Percentiles rank a stretch among this genome's conserved stretches.
phyloP scores from a whole-genome alignment of 768 basidiomycete species.

The Rickenella mellea region DNA sequence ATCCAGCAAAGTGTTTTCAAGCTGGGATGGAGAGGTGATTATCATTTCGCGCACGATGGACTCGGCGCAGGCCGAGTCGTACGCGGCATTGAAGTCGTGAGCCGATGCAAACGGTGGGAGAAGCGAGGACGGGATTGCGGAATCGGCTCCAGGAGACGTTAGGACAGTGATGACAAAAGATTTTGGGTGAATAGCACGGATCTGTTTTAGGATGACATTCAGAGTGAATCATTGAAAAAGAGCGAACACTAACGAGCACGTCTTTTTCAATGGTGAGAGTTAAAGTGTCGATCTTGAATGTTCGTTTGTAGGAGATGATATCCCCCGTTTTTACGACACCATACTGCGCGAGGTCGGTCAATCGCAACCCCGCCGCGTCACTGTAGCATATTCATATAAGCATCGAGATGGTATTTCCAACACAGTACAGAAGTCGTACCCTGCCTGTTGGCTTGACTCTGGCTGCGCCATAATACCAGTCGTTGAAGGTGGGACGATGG shows the following conservation, averaged over 20 bases:
- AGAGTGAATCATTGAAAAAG: background rate
- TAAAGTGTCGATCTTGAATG: constrained; percentile 31
- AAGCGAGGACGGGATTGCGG: constrained; percentile 27
- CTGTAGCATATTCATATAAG: constrained; percentile 12
- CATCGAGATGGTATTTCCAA: background rate
- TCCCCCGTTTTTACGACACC: constrained; percentile 41
- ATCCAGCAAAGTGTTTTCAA: constrained; percentile 45
- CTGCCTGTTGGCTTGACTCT: constrained; percentile 16
- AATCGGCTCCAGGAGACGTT: constrained; percentile 25
- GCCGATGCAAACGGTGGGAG: constrained; percentile 20
- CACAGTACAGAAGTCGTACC: constrained; percentile 19
- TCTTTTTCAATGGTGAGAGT: constrained; percentile 44
- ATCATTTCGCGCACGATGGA: constrained; percentile 20
- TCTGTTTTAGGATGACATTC: constrained; percentile 19
- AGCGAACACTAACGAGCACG: constrained; percentile 29
- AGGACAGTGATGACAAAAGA: constrained; percentile 33
- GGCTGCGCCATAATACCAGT: constrained; percentile 3
- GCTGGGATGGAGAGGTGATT: constrained; percentile 34
- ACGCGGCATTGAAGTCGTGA: constrained; percentile 14
- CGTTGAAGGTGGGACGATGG: constrained; percentile 1
- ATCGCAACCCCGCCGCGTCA: constrained; percentile 33
- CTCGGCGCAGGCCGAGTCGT: constrained; percentile 16
- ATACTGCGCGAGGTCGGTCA: constrained; percentile 34
- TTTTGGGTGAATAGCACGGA: constrained; percentile 34
- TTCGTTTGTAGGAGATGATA: constrained; percentile 41